Conservation (phyloP, 345 rosid genomes). For the Corymbia maculata region DNA sequence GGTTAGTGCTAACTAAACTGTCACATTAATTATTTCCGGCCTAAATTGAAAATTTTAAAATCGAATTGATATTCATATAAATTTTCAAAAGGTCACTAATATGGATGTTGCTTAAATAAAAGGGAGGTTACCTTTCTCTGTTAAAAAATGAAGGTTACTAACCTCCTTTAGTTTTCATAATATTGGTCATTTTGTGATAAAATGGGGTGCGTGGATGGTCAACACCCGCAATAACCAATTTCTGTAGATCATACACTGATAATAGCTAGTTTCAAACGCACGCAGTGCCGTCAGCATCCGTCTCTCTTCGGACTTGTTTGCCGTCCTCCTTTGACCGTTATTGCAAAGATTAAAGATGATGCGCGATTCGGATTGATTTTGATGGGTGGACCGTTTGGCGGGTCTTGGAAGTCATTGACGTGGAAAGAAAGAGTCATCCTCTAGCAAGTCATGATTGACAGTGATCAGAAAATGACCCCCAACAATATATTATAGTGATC, state of each 20-base stretch:
- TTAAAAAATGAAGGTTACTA: not conserved
- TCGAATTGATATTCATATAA: too few species aligned
- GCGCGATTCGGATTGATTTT: not conserved
- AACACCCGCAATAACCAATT: not conserved
- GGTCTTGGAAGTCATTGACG: not conserved
- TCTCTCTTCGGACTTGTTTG: not conserved
- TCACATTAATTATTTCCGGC: fast-evolving
- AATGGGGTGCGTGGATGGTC: not conserved
- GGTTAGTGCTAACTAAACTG: not conserved
- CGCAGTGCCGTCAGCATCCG: too few species aligned
- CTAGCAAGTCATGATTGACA: not conserved
- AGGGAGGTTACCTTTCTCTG: not conserved
- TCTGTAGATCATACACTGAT: not conserved
- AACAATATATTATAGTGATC: not conserved
- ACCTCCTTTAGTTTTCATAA: not conserved
- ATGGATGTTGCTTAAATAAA: not conserved
- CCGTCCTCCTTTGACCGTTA: not conserved
- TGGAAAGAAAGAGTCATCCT: not conserved
- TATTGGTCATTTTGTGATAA: not conserved
- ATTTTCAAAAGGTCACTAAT: not conserved
- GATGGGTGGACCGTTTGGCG: not conserved
- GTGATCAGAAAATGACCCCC: not conserved
- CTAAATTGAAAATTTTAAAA: too few species aligned
- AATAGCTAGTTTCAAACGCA: not conserved
- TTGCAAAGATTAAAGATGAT: not conserved